A percentile compares a stretch with the other conserved stretches of the same genome.
phyloP scores from a whole-genome alignment of 257 asterid genomes.

The Capsicum rhomboideum region DNA sequence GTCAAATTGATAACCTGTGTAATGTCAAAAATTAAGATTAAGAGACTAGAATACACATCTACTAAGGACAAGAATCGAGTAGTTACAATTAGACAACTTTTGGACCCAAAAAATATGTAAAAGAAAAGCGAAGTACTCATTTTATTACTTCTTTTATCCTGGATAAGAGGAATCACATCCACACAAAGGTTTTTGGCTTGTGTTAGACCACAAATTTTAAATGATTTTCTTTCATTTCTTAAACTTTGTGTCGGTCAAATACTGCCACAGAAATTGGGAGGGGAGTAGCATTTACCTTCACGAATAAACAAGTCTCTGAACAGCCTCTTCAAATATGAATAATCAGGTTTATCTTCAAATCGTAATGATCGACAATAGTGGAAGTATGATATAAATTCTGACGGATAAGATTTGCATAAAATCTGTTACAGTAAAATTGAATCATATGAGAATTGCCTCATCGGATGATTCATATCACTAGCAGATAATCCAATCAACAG shows the following conservation, averaged over 20 bases:
- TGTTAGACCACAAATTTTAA: neutral
- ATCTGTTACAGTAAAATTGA: slow-evolving; percentile 37
- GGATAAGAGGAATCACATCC: neutral
- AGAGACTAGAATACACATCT: neutral
- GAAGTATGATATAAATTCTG: slow-evolving; percentile 84
- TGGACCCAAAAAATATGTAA: neutral
- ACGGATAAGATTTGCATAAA: slow-evolving; percentile 80
- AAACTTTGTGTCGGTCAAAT: neutral
- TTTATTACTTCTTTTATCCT: neutral
- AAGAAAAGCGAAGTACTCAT: neutral
- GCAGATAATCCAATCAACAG: neutral
- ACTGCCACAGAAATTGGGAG: neutral
- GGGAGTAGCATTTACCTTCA: slow-evolving; percentile 45
- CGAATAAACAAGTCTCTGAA: slow-evolving; percentile 94
- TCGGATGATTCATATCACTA: neutral
- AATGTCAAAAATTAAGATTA: slow-evolving; percentile 3
- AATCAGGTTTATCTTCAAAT: slow-evolving; percentile 89
- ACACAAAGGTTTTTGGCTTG: neutral
- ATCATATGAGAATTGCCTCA: neutral
- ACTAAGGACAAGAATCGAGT: neutral
- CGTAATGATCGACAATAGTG: slow-evolving; percentile 89
- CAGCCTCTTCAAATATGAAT: slow-evolving; percentile 89
- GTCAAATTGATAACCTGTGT: slow-evolving; percentile 88
- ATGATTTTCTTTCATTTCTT: neutral
- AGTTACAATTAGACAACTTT: neutral